Percentiles rank a stretch among this genome's conserved stretches.
These are phyloP conservation scores for Juglanconis sp. DNA, from an alignment of 2,329 filamentous ascomycete genomes.

Conservation along the genomic window DNA sequence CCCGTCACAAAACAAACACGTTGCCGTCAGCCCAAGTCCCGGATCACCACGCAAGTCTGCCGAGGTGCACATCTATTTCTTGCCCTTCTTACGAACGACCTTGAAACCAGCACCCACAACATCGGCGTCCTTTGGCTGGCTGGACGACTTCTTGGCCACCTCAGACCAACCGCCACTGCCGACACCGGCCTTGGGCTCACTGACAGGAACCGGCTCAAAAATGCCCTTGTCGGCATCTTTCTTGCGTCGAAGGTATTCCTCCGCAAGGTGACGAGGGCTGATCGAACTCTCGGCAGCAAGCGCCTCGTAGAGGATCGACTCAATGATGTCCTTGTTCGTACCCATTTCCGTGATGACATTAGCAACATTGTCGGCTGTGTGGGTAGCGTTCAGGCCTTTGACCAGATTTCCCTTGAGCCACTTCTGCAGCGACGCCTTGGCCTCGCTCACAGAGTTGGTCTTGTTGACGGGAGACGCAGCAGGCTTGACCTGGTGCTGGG, in stretches of 20 bases:
- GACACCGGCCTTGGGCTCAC: slow-evolving; percentile 43
- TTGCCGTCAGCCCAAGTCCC: background rate
- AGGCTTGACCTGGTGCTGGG: slow-evolving; percentile 34
- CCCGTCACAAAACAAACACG: background rate
- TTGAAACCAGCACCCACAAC: slow-evolving; percentile 66
- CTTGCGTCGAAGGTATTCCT: slow-evolving; percentile 90
- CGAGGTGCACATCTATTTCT: slow-evolving; percentile 50
- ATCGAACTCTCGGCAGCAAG: slow-evolving; percentile 86
- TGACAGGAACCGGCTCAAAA: slow-evolving; percentile 55
- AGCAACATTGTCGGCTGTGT: slow-evolving; percentile 74
- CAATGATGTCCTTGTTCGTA: slow-evolving; percentile 12
- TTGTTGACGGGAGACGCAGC: slow-evolving; percentile 33
- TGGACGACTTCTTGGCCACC: slow-evolving; percentile 82
- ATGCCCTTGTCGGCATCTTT: slow-evolving; percentile 91
- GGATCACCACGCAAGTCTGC: background rate
- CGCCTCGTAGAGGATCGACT: slow-evolving; percentile 81
- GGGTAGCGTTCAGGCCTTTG: slow-evolving; percentile 61
- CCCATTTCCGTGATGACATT: slow-evolving; percentile 66
- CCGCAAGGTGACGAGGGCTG: slow-evolving; percentile 87
- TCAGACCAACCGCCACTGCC: slow-evolving; percentile 81
- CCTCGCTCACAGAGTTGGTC: slow-evolving; percentile 42
- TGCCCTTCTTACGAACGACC: slow-evolving; percentile 93
- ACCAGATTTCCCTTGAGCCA: slow-evolving; percentile 81
- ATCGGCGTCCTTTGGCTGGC: slow-evolving; percentile 37
- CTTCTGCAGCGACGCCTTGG: slow-evolving; percentile 89